These are phyloP conservation scores for Xylaria sp. DNA, from an alignment of 2,329 filamentous ascomycete species.

Conservation along the genomic window DNA sequence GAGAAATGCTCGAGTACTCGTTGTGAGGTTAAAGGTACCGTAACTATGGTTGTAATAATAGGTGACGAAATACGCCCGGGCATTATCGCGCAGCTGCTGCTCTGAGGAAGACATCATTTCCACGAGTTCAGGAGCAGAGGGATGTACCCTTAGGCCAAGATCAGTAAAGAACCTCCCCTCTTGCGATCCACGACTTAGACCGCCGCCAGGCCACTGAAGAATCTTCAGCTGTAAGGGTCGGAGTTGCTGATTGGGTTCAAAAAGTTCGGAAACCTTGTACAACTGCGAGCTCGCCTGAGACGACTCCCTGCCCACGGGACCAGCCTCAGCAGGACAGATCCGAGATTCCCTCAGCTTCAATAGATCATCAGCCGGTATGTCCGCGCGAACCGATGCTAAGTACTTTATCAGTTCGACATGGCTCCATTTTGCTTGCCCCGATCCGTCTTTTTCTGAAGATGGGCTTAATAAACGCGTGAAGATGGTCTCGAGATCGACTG, in stretches of 20 bases:
- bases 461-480: conserved; percentile 81
- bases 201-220: conserved; percentile 79
- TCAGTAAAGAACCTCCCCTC: conserved; percentile 77
- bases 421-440: conserved; percentile 73
- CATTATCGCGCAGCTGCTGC: conserved; percentile 64
- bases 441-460: conserved; percentile 56
- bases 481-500: conserved; percentile 90
- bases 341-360: conserved; percentile 76
- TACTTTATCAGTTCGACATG: conserved; percentile 96
- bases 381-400: conserved; percentile 83
- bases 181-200: conserved; percentile 65
- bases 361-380: conserved; percentile 85
- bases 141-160: conserved; percentile 76
- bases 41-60: conserved; percentile 83
- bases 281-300: conserved; percentile 57
- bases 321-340: conserved; percentile 80
- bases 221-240: conserved; percentile 75
- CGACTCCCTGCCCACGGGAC: conserved; percentile 59
- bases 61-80: conserved; percentile 81
- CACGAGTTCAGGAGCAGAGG: conserved; percentile 75
- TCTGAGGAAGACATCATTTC: conserved; percentile 74
- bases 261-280: conserved; percentile 79
- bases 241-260: conserved; percentile 75
- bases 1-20: conserved; percentile 65
- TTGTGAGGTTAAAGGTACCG: conserved; percentile 62